Base-by-base conservation (phyloP, 345 rosid species). In the Eutrema japonicum region DNA sequence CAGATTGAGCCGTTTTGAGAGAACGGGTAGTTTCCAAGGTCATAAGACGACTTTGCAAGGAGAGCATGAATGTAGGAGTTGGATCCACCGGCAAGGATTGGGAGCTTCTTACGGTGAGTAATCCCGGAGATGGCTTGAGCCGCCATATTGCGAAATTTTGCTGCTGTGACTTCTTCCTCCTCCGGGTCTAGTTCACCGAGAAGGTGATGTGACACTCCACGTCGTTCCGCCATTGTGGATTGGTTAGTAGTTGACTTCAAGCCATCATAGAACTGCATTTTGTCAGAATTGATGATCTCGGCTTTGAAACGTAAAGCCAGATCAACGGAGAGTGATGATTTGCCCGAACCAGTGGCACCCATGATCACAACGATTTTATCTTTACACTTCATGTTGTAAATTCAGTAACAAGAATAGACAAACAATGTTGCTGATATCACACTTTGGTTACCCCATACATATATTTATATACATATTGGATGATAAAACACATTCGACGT, bases 321-420 rank as follows among this genome's bases (percentile, higher is more conserved):
- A 68, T 90, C 92, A 47, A 88, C 46, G 18, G 96, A 87, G 22
- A 90, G 90, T 7, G 83, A 68, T 5, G 96, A 88, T 40, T 90
- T 90, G 10, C 96, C 94, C 0, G 88, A 74, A 27, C 93, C 96
- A 0, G 96, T 90, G 4, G 85, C 87, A 29, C 94, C 96, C 80
- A 88, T 65, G 37, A 86, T 55, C 63, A 90, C 71, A 53, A 90
- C 79, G 22, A 85, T 75, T 82, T 86, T 90, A 7, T 87, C 85
- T 64, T 75, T 84, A 32, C 10, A 48, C 9, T 66, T 66, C 70
- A 49, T 37, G 2, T 47, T 18, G 42, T 18, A 16, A n/a, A n/a
- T 6, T n/a, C 26, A 48, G 41, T 1, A 16, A 47, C 43, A 32
- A 11, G 32, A 30, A 16, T 27, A 26, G 8, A 11, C 36, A 8